These are phyloP conservation scores for Penicillium malachiteum DNA, from an alignment of 495 filamentous ascomycete species.

Conservation along the genomic window DNA sequence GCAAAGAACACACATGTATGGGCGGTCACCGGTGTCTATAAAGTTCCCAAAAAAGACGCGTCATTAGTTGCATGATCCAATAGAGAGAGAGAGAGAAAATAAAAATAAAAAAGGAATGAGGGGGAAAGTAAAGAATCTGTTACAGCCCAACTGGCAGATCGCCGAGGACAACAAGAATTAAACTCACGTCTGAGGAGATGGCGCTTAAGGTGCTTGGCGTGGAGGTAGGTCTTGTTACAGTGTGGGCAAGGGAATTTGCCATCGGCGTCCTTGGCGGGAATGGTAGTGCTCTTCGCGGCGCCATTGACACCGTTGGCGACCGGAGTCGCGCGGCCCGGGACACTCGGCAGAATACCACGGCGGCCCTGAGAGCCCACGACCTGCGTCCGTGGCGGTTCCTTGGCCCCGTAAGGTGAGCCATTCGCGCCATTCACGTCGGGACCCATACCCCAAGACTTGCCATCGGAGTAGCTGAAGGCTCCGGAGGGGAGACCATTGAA, in stretches of 20 bases:
- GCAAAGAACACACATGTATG: slow-evolving; percentile 95
- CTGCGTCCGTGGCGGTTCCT: slow-evolving; percentile 70
- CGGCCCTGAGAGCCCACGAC: slow-evolving; percentile 92
- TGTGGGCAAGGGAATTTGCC: slow-evolving; percentile 97
- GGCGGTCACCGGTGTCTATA: slow-evolving; percentile 89
- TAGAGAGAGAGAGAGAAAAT: too few relatives aligned
- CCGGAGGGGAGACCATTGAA: slow-evolving; percentile 62
- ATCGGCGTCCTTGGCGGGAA: slow-evolving; percentile 89
- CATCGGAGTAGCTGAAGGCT: slow-evolving; percentile 52
- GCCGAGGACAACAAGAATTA: background rate
- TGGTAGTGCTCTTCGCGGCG: slow-evolving; percentile 70
- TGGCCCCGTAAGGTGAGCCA: slow-evolving; percentile 40
- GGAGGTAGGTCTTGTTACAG: slow-evolving; percentile 96
- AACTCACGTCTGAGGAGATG: slow-evolving; percentile 92
- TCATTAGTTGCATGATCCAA: slow-evolving; percentile 6
- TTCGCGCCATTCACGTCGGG: slow-evolving; percentile 42
- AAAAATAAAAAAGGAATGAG: too few relatives aligned
- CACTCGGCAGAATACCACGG: slow-evolving; percentile 84
- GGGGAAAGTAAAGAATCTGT: too few relatives aligned
- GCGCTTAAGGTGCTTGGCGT: slow-evolving; percentile 95
- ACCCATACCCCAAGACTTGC: slow-evolving; percentile 42
- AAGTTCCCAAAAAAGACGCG: slow-evolving; percentile 14
- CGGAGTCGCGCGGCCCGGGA: slow-evolving; percentile 72
- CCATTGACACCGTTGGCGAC: slow-evolving; percentile 57
- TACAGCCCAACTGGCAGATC: too few relatives aligned